Base-by-base conservation (phyloP, 306 rosid genomes). In the Fagus crenata region DNA sequence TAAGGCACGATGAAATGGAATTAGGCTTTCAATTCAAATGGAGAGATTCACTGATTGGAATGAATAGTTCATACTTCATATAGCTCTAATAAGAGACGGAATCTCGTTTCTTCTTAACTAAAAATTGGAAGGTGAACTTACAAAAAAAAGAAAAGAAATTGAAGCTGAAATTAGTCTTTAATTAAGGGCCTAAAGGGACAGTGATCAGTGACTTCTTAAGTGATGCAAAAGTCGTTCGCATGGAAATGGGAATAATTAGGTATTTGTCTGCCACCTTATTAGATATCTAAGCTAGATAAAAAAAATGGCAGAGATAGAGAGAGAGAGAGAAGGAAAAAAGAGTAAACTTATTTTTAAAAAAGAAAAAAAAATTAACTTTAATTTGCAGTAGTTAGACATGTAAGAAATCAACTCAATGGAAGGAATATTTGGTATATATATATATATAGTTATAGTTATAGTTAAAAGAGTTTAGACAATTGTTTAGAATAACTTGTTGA, bases 221-320 rank as follows among this genome's bases (percentile, higher is more conserved):
- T 46, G 53, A 4, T 73, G 65, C 59, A 73, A 58, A 79, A 65
- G 61, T 73, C 68, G 33, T 56, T 22, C 53, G 55, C 69, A 73
- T 40, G 55, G 68, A 12, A 40, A 11, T 15, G 33, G 35, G 68
- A 39, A 73, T 59, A n/a, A 59, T 43, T 56, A 0, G 54, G 18
- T 58, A 28, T 7, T 43, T 22, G 56, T 56, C n/a, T 18, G 28
- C 61, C 31, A 6, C 61, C 61, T n/a, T 55, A 17, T 55, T 3
- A 18, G 22, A 17, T 18, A 55, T 55, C 61, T 55, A 55, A 55
- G 61, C 61, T 55, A 55, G 61, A 55, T 55, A 55, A 17, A 55
- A n/a, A n/a, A 55, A 55, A 55, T 17, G 61, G 31, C 28, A 55
- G 8, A 55, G 17, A 56, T 33, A 56, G 22, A 56, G 9, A 28